Base-by-base conservation (phyloP, 345 rosid species). In the Salix arbutifolia region DNA sequence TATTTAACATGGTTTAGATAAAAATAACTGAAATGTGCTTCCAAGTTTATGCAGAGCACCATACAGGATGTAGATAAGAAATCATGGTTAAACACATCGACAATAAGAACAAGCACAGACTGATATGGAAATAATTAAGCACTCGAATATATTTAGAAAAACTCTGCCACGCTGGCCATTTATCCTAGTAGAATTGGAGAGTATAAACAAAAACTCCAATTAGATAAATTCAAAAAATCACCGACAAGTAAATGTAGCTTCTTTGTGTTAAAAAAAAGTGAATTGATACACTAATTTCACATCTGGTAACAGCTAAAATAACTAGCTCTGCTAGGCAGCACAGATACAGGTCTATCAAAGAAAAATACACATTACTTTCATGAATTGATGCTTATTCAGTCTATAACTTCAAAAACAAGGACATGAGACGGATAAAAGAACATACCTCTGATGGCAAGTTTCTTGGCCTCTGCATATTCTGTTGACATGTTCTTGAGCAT, bases 381-480 rank as follows among this genome's bases (percentile, higher is more conserved):
- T 0, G 26, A 67, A 40, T 21, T 25, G 25, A 68, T 53, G 48
- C 21, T 23, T 16, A 68, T 66, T 62, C 42, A 52, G 6, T 18
- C 16, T 42, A 17, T 2, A 42, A 44, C 35, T 58, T 74, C 8
- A 42, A 60, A 68, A 17, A 44, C 26, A 33, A 26, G 50, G 25
- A 30, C 16, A 19, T 64, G 42, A 70, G 60, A 50, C 28, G 10
- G 35, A 30, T 71, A 71, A 58, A 56, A 76, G 35, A 52, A n/a
- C 8, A 10, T 81, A 96, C 98, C 89, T 91, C 81, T 61, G 38
- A 91, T 79, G 71, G 93, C 92, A 25, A 68, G 87, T 75, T 87
- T 89, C 90, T 93, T 96, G 67, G 91, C 89, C 73, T 84, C 84
- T 10, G 89, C 90, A 82, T 96, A 93, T 40, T 84, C 91, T 5